These are phyloP conservation scores for Dionaea muscipula DNA, from an alignment of 179 eudicot genomes.

Conservation along the genomic window DNA sequence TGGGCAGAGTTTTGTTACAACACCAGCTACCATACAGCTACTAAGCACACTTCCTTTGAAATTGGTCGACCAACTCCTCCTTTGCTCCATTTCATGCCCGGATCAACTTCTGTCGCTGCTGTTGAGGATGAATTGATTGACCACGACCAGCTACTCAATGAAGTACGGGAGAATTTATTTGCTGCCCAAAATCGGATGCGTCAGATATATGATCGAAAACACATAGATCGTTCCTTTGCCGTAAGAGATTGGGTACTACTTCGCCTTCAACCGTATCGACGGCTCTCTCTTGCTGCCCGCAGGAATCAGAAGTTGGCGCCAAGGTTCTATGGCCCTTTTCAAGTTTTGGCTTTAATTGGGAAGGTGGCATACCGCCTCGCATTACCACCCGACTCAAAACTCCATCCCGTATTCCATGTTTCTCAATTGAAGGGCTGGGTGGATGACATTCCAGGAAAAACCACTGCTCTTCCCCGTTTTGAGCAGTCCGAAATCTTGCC, in stretches of 20 bases:
- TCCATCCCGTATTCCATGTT: not conserved
- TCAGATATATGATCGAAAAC: not conserved
- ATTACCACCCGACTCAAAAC: not conserved
- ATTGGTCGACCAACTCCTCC: conserved; percentile 8
- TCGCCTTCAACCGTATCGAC: conserved; percentile 1
- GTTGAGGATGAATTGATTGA: not conserved
- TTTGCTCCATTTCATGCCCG: not conserved
- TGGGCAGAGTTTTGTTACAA: conserved; percentile 9
- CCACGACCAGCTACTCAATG: not conserved
- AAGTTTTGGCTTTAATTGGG: not conserved
- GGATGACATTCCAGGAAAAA: too few species aligned
- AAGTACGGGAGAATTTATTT: not conserved
- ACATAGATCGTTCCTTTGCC: not conserved
- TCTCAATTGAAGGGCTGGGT: not conserved
- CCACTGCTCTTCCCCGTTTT: too few species aligned
- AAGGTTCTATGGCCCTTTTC: not conserved
- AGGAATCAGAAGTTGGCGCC: not conserved
- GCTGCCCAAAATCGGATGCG: conserved; percentile 1
- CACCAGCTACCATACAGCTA: not conserved
- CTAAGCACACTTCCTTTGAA: not conserved
- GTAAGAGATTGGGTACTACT: conserved; percentile 2
- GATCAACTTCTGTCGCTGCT: not conserved
- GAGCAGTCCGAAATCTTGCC: too few species aligned
- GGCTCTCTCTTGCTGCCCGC: not conserved
- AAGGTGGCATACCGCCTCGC: not conserved